Evolutionary conservation across 2,329 filamentous ascomycete genomes (phyloP).

Genomic region (Boeremia exigua): DNA sequence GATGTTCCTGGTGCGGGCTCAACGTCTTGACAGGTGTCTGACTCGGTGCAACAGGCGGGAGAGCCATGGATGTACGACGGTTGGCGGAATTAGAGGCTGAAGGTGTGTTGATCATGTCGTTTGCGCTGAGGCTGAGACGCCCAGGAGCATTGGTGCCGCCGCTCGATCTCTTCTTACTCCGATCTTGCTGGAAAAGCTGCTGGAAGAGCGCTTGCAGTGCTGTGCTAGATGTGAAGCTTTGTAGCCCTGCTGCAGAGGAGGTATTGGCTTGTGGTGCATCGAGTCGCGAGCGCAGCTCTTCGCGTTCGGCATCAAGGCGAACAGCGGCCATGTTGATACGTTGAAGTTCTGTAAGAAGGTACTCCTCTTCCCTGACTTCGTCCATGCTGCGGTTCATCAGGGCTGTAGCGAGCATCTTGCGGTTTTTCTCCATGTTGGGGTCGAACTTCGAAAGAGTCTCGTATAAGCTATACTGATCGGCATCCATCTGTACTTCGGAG

Average conservation of each 20-base stretch:
- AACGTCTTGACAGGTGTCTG: slow-evolving; percentile 58
- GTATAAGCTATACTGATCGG: slow-evolving; percentile 80
- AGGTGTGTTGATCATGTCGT: slow-evolving; percentile 46
- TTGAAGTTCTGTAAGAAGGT: slow-evolving; percentile 86
- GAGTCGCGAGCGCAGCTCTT: slow-evolving; percentile 84
- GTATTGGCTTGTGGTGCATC: slow-evolving; percentile 74
- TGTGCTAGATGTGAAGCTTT: slow-evolving; percentile 76
- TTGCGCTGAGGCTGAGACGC: slow-evolving; percentile 48
- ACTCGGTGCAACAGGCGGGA: slow-evolving; percentile 28
- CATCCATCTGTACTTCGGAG: slow-evolving; percentile 70
- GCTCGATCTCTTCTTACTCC: slow-evolving; percentile 80
- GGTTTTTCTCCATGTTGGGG: slow-evolving; percentile 74
- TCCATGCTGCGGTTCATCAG: slow-evolving; percentile 81
- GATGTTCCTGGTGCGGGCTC: slow-evolving; percentile 73
- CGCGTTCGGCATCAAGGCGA: slow-evolving; percentile 83
- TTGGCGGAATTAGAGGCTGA: slow-evolving; percentile 39
- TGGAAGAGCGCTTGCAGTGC: slow-evolving; percentile 82
- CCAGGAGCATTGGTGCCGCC: slow-evolving; percentile 35
- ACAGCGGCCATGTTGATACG: slow-evolving; percentile 88
- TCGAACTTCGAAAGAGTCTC: slow-evolving; percentile 89
- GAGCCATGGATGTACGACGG: slow-evolving; percentile 44
- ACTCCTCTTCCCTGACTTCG: slow-evolving; percentile 91
- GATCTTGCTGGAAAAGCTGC: slow-evolving; percentile 81
- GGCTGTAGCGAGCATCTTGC: slow-evolving; percentile 84
- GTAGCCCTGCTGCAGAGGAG: slow-evolving; percentile 43